Percentiles rank a stretch among this genome's conserved stretches.
These are phyloP conservation scores for Hypoxylon rickii DNA, from an alignment of 495 filamentous ascomycete genomes.

Conservation along the genomic window DNA sequence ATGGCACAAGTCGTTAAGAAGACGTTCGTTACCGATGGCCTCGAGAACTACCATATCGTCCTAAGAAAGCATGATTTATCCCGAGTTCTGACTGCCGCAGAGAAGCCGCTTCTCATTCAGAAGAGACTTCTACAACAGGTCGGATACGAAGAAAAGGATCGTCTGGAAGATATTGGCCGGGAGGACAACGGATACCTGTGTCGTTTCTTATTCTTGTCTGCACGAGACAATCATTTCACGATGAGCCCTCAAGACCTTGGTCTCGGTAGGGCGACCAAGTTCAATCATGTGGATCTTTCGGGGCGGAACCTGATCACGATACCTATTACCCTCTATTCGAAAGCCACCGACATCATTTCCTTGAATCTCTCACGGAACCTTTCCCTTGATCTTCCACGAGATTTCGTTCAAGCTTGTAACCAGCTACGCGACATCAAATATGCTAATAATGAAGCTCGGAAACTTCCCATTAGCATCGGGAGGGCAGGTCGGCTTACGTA, in stretches of 20 bases:
- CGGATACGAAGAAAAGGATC: slow-evolving; percentile 85
- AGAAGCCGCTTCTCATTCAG: slow-evolving; percentile 89
- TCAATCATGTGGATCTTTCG: slow-evolving; percentile 88
- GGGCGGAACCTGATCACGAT: slow-evolving; percentile 94
- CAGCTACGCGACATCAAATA: slow-evolving; percentile 94
- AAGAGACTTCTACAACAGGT: slow-evolving; percentile 90
- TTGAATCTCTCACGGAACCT: slow-evolving; percentile 92
- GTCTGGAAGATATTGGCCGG: slow-evolving; percentile 91
- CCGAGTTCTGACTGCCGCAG: slow-evolving; percentile 73
- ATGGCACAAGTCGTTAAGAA: slow-evolving; percentile 85
- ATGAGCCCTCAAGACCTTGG: slow-evolving; percentile 68
- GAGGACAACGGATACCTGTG: slow-evolving; percentile 98
- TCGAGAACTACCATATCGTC: slow-evolving; percentile 94
- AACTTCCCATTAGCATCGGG: slow-evolving; percentile 82
- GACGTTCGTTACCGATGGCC: slow-evolving; percentile 83
- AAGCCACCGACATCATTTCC: slow-evolving; percentile 89
- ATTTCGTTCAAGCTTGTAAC: slow-evolving; percentile 93
- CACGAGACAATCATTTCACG: slow-evolving; percentile 79
- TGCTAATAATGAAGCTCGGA: slow-evolving; percentile 85
- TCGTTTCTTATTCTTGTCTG: slow-evolving; percentile 91
- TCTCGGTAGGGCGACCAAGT: slow-evolving; percentile 77
- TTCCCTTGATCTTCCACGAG: slow-evolving; percentile 88
- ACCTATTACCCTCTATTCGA: slow-evolving; percentile 90
- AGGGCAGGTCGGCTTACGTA: slow-evolving; percentile 81
- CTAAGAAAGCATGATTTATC: slow-evolving; percentile 91